A percentile compares a stretch with the other conserved stretches of the same genome.
Evolutionary conservation across 768 basidiomycete genomes (phyloP).

Genomic region (Strobilomyces echinocephalus): DNA sequence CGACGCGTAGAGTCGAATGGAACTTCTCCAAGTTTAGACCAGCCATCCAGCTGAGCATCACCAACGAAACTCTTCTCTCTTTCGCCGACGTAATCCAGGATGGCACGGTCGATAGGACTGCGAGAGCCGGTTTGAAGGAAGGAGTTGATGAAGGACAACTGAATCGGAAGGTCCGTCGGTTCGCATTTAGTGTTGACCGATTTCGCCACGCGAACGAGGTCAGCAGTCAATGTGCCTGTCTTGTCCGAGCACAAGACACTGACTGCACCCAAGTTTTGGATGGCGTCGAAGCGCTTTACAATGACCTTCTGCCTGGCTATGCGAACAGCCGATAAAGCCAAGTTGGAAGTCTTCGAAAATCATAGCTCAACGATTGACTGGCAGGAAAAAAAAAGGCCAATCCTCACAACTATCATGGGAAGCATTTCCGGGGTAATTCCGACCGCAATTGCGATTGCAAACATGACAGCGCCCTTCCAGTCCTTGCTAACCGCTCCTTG

Average conservation of each 20-base stretch:
- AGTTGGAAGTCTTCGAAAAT: constrained; percentile 53
- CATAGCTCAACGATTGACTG: constrained; percentile 13
- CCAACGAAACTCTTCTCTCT: constrained; percentile 7
- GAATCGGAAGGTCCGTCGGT: constrained; percentile 20
- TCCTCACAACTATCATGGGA: constrained; percentile 32
- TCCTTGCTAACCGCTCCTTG: constrained; percentile 31
- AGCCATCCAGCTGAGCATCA: constrained; percentile 13
- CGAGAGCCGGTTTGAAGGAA: constrained; percentile 32
- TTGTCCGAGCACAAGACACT: constrained; percentile 56
- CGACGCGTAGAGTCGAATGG: constrained; percentile 36
- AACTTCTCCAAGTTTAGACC: constrained; percentile 33
- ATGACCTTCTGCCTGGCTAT: constrained; percentile 58
- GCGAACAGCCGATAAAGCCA: constrained; percentile 52
- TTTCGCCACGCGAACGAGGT: constrained; percentile 35
- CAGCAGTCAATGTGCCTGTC: constrained; percentile 54
- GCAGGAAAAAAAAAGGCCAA: not conserved
- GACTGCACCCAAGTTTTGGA: constrained; percentile 59
- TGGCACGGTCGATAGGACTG: constrained; percentile 33
- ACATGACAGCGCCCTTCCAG: constrained; percentile 30
- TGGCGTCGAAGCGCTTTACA: constrained; percentile 57
- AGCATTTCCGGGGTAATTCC: constrained; percentile 33
- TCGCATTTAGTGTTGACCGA: constrained; percentile 22
- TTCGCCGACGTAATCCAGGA: constrained; percentile 25
- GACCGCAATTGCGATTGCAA: constrained; percentile 28
- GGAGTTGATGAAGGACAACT: constrained; percentile 32